A percentile compares a stretch with the other conserved stretches of the same genome.
Conservation (phyloP, 805 yeast genomes). For the Metschnikowia cubensis region DNA sequence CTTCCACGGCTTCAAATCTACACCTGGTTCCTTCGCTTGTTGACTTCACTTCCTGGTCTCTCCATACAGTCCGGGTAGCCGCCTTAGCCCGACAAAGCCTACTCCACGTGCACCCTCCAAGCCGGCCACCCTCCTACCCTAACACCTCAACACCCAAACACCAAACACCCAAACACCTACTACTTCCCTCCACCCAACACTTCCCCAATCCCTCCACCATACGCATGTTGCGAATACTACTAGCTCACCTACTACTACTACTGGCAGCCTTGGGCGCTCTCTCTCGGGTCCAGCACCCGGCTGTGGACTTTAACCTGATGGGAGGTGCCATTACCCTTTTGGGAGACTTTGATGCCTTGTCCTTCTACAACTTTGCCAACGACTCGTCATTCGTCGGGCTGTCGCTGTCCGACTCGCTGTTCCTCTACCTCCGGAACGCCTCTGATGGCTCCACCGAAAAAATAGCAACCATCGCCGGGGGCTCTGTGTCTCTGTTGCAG, state of each 20-base stretch:
- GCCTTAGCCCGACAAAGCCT: no score
- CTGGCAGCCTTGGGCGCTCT: background rate
- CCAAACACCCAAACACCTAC: no score
- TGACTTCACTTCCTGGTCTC: background rate
- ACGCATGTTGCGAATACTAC: slow-evolving; percentile 2
- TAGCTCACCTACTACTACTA: slow-evolving; percentile 4
- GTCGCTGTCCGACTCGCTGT: slow-evolving; percentile 6
- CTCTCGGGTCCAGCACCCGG: slow-evolving; percentile 12
- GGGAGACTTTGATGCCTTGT: slow-evolving; percentile 17
- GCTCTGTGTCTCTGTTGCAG: slow-evolving; percentile 24
- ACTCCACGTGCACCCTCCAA: no score
- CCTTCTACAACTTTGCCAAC: slow-evolving; percentile 15
- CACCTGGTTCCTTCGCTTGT: background rate
- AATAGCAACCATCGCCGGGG: slow-evolving; percentile 33
- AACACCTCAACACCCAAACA: no score
- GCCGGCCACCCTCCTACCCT: background rate
- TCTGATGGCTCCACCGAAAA: slow-evolving; percentile 8
- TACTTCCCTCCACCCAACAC: no score
- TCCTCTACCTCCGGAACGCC: slow-evolving; percentile 14
- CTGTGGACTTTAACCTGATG: slow-evolving; percentile 12
- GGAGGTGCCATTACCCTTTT: slow-evolving; percentile 17
- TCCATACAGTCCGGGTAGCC: no score
- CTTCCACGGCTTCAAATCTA: background rate
- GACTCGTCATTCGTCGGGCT: slow-evolving; percentile 16
- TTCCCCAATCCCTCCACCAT: no score